Percentiles rank a stretch among this genome's conserved stretches.
These are phyloP conservation scores for Hamamelis virginiana DNA, from an alignment of 164 flowering plant genomes.

Conservation along the genomic window DNA sequence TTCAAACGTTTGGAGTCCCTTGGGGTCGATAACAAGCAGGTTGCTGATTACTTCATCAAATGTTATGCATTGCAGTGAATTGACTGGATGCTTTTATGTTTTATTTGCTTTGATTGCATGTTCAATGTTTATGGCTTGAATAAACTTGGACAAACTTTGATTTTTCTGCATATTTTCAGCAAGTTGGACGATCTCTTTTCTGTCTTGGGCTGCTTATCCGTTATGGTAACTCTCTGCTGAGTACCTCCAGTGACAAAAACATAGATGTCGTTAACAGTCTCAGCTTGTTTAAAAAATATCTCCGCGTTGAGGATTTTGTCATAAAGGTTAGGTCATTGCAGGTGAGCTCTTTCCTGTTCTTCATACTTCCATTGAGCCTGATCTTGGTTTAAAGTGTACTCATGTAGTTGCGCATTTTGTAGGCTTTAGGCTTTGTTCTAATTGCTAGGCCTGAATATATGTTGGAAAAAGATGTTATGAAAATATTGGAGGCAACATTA, in stretches of 20 bases:
- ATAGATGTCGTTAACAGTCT: slow-evolving; percentile 50
- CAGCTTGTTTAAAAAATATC: slow-evolving; percentile 64
- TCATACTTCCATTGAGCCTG: neutral
- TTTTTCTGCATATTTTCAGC: slow-evolving; percentile 45
- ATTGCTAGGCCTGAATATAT: slow-evolving; percentile 89
- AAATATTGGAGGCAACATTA: slow-evolving; percentile 70
- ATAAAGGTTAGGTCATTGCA: slow-evolving; percentile 84
- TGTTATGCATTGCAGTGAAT: neutral
- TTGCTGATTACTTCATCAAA: slow-evolving; percentile 15
- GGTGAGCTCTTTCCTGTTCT: slow-evolving; percentile 37
- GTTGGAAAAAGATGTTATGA: slow-evolving; percentile 80
- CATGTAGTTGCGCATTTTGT: slow-evolving; percentile 18
- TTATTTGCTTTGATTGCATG: neutral
- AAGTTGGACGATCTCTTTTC: slow-evolving; percentile 80
- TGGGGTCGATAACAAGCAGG: slow-evolving; percentile 77
- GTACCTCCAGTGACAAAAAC: slow-evolving; percentile 29
- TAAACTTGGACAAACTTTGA: neutral
- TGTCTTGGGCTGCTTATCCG: slow-evolving; percentile 93
- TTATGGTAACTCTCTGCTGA: slow-evolving; percentile 67
- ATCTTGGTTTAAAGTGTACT: slow-evolving; percentile 5
- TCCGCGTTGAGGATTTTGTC: slow-evolving; percentile 63
- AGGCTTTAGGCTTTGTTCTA: slow-evolving; percentile 89
- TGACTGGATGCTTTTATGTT: neutral
- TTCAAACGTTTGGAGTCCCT: slow-evolving; percentile 71
- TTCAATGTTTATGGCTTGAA: neutral